Evolutionary conservation across 345 rosid species (phyloP), one percentile per base, ranked within the genome.

Genomic region (Diplotaxis tenuifolia): DNA sequence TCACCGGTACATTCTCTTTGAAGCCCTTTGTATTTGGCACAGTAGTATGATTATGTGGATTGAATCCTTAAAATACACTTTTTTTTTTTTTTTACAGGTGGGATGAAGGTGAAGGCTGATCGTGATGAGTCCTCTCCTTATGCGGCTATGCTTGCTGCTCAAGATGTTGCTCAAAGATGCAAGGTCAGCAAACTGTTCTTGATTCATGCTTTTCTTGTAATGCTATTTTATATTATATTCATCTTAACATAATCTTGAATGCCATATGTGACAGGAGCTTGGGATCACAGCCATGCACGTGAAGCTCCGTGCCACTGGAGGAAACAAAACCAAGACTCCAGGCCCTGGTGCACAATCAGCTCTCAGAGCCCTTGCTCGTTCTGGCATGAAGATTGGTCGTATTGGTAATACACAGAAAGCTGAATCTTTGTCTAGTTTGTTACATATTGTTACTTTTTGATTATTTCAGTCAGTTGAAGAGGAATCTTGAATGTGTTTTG

Each of bases 271-370:
- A 38, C 81, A 89, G 96, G 96, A 88, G 63, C 94, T 87, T 74
- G 97, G 97, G 4, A 67, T 91, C n/a, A 87, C 90, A 59, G 92
- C 97, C 25, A 89, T 91, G 25, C 92, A 91, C 20, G 88, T 91
- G 70, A 91, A 91, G 88, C 92, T 91, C 11, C 89, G 92, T 53
- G 95, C 92, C 22, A 87, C 92, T 4, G 97, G 95, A 2, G 95
- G 91, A 15, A 91, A 91, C 82, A 87, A 91, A 73, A 89, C 95
- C 20, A 91, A 91, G 79, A 91, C 97, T 15, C 95, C 95, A 62
- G 94, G 96, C 14, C 96, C 96, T 15, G 96, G 96, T 75, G 96
- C 96, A 55, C 96, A 88, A 80, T 88, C 96, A 29, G 96, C 96
- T 31, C 90, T 88, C 4, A 82, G 94, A 69, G 96, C 94, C 0